A percentile compares a stretch with the other conserved stretches of the same genome.
These are phyloP conservation scores for Microdochium bolleyi DNA, from an alignment of 2,329 filamentous ascomycete genomes.

Conservation along the genomic window DNA sequence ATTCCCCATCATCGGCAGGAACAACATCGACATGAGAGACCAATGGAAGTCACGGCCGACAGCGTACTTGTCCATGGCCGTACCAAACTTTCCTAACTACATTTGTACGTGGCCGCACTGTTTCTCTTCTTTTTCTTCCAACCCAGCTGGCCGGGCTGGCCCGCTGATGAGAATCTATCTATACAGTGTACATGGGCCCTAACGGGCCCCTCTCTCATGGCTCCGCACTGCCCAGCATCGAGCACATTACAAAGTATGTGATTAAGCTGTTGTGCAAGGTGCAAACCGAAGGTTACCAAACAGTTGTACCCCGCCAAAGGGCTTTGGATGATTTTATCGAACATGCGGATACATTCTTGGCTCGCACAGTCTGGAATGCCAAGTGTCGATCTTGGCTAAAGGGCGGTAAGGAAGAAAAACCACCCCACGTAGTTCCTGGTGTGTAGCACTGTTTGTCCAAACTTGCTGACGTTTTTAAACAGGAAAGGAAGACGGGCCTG, in stretches of 20 bases:
- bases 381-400: neutral
- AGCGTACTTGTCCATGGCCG: conserved; percentile 15
- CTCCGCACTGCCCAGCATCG: neutral
- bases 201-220: neutral
- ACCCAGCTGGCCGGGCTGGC: no score
- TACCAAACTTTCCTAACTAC: conserved; percentile 20
- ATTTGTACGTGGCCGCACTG: conserved; percentile 15
- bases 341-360: neutral
- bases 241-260: neutral
- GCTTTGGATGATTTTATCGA: neutral
- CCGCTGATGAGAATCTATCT: neutral
- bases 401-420: neutral
- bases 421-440: no score
- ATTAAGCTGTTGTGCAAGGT: neutral
- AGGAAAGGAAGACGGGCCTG: neutral
- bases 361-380: neutral
- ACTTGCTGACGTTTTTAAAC: neutral
- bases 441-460: neutral
- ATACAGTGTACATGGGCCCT: neutral
- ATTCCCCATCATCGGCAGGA: conserved; percentile 15
- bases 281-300: neutral
- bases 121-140: neutral
- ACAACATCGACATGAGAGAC: conserved; percentile 15
- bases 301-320: neutral
- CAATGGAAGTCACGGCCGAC: conserved; percentile 15